A percentile compares a stretch with the other conserved stretches of the same genome.
Conservation (phyloP, 2,329 filamentous ascomycete species). For the Cordyceps fumosorosea region DNA sequence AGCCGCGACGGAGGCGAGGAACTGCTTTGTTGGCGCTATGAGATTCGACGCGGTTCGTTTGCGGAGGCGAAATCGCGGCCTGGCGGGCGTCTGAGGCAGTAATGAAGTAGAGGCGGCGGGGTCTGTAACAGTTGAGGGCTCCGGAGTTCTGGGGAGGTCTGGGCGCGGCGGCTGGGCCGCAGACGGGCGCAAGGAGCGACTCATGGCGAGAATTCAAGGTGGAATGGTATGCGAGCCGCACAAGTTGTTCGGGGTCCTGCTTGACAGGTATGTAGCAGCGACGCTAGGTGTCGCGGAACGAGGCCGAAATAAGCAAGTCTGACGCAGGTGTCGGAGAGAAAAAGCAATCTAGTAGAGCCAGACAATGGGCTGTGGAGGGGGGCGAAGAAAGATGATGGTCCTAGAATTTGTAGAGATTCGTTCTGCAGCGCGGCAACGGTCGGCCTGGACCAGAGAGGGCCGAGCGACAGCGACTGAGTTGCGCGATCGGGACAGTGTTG, state of each 20-base stretch:
- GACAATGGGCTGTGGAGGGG: constrained; percentile 4
- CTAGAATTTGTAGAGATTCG: neutral
- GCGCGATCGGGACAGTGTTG: neutral
- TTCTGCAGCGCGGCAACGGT: neutral
- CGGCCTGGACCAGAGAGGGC: neutral
- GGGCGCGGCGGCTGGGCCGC: constrained; percentile 38
- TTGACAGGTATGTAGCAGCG: neutral
- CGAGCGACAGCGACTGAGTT: constrained; percentile 9
- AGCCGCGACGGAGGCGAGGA: constrained; percentile 60
- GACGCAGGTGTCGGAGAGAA: constrained; percentile 9
- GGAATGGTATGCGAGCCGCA: constrained; percentile 8
- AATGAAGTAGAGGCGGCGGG: constrained; percentile 26
- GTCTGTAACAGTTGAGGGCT: constrained; percentile 33
- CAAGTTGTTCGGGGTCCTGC: constrained; percentile 1
- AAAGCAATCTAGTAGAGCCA: constrained; percentile 3
- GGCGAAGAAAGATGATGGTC: constrained; percentile 1
- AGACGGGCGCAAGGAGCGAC: constrained; percentile 35
- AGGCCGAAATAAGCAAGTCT: constrained; percentile 8
- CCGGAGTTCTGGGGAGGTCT: constrained; percentile 38
- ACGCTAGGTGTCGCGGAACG: constrained; percentile 2
- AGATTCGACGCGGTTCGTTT: constrained; percentile 47
- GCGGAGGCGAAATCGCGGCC: constrained; percentile 49
- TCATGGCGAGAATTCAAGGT: neutral
- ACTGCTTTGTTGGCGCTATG: constrained; percentile 55
- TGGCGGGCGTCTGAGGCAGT: constrained; percentile 34